Base-by-base conservation (phyloP, 495 filamentous ascomycete species). In the Penicillium mononematosum region DNA sequence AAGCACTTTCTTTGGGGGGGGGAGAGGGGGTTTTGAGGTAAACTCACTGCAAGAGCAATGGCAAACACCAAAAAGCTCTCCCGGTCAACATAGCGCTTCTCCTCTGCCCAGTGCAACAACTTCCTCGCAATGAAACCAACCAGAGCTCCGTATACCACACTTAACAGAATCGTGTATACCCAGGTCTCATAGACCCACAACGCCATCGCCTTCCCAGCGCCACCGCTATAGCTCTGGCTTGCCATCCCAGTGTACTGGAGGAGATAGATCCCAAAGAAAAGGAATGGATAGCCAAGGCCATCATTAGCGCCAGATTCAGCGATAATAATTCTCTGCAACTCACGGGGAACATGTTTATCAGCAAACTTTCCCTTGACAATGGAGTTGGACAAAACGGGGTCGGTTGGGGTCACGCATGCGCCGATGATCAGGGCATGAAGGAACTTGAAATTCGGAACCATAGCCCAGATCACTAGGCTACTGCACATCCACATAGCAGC, bases 351-450 rank as follows among this genome's bases (percentile, higher is more conserved):
- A 72, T 96, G 89, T 62, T 91, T 88, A 56, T 96, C 92, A 10
- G 92, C 92, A 60, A 96, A 96, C 61, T 89, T 92, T 41, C 92
- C 92, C 75, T 96, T 96, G 45, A 96, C 90, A 54, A 96, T 95
- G 3, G 87, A 87, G 58, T 94, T 93, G 25, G 89, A 92, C 31
- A 96, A 75, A 24, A 96, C 86, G 0, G 93, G 93, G 66, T 98
- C 93, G 0, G 93, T 96, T 0, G 92, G 92, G 5, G 92, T 95
- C 14, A 98, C 85, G 64, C 91, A 95, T 25, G 91, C 86, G 3
- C 83, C 92, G 31, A 96, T 74, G 3, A 85, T 87, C 20, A 96
- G 76, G 0, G 92, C 85, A 64, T 92, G 85, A 1, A 96, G 79
- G 59, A 95, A 89, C 43, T 72, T 70, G 22, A 95, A 70, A 55